Percentiles rank a stretch among this genome's conserved stretches.
Conservation (phyloP, 495 filamentous ascomycete genomes). For the Cercophora newfieldiana region DNA sequence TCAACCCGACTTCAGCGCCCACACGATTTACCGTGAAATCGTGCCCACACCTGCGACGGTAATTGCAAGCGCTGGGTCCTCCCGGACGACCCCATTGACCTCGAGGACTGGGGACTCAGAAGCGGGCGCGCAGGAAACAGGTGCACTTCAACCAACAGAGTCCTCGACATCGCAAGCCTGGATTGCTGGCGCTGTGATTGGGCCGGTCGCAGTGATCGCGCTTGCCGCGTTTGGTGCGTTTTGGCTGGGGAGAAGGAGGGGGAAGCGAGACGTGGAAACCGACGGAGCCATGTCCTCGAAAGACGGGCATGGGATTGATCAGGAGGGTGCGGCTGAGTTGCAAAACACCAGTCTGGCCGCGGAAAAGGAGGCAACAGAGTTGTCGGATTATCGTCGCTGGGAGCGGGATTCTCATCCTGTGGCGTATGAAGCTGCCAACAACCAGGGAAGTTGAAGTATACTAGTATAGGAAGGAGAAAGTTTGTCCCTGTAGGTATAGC, state of each 20-base stretch:
- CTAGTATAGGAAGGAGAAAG: no score
- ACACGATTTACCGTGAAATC: neutral
- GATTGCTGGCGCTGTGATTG: neutral
- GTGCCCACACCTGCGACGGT: neutral
- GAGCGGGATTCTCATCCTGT: no score
- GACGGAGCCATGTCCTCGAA: no score
- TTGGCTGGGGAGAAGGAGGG: neutral
- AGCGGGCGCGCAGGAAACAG: neutral
- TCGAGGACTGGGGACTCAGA: neutral
- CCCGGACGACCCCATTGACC: neutral
- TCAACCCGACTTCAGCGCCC: neutral
- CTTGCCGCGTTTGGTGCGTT: neutral
- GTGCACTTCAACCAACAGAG: neutral
- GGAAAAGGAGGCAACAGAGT: no score
- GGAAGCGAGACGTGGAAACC: no score
- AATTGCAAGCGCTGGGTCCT: neutral
- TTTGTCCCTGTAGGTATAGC: no score
- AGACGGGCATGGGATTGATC: no score
- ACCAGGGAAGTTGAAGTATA: no score
- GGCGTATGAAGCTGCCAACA: no score
- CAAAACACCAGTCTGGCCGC: no score
- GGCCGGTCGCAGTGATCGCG: neutral
- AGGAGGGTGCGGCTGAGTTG: no score
- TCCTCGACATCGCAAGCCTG: neutral
- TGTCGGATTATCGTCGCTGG: no score